Evolutionary conservation across 306 rosid genomes (phyloP).

Genomic region (Cicer pinnatifidum): DNA sequence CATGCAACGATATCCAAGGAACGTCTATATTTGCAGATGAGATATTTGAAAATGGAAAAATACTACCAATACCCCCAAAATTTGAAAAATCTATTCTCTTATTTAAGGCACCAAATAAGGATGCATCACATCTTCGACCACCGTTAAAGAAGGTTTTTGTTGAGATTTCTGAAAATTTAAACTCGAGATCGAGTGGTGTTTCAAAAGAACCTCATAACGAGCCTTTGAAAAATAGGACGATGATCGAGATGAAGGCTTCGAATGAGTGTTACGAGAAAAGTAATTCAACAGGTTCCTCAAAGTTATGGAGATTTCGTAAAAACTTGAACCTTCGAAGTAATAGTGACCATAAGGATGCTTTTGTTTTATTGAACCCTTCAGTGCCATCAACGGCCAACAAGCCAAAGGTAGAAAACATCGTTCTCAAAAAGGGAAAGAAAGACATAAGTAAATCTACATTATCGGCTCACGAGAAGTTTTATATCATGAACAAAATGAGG

Average conservation of each 20-base stretch:
- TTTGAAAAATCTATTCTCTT: slow-evolving; percentile 50
- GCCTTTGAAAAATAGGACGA: no score
- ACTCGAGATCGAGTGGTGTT: neutral
- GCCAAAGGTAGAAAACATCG: no score
- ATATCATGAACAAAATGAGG: neutral
- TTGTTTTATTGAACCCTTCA: neutral
- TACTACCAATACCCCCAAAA: slow-evolving; percentile 51
- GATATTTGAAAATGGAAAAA: slow-evolving; percentile 61
- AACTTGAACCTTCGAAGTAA: neutral
- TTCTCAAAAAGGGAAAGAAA: neutral
- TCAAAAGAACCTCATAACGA: neutral
- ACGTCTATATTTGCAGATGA: slow-evolving; percentile 55
- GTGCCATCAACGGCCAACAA: slow-evolving; percentile 50
- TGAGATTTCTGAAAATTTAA: slow-evolving; percentile 12
- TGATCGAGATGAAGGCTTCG: neutral
- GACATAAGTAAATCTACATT: neutral
- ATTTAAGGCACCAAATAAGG: neutral
- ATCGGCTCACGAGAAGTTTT: no score
- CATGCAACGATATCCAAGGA: slow-evolving; percentile 45
- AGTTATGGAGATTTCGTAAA: neutral
- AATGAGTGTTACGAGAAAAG: slow-evolving; percentile 45
- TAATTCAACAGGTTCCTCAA: neutral
- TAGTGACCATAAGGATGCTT: neutral
- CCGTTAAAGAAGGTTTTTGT: slow-evolving; percentile 63
- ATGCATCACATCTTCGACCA: slow-evolving; percentile 27